Evolutionary conservation across 441 rosid species (phyloP), one percentile per base, ranked within the genome.

Genomic region (Populus tomentosa): DNA sequence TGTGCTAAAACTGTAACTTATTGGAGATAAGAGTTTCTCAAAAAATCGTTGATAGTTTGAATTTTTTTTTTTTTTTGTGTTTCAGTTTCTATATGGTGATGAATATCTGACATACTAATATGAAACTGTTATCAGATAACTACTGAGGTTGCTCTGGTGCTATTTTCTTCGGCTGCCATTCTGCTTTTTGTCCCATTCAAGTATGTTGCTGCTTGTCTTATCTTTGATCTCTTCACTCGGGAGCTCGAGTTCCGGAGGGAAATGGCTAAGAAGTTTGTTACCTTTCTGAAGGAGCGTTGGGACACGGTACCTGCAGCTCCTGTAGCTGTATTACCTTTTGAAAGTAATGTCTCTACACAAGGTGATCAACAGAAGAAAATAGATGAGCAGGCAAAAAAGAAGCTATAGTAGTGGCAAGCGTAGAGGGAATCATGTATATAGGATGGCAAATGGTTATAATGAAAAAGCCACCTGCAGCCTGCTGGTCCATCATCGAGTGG

Each of bases 241-340:
- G 95, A 95, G 88, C 94, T 95, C 1, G 88, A 91, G 77, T 89
- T 92, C 84, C 89, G 98, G 68, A 89, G 82, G 83, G 90, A 89
- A 80, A 94, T 85, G 97, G 99, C 90, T 35, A 85, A 77, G 72
- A 91, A 76, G 84, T 90, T 95, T 79, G 83, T 70, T 56, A 85
- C 83, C 67, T 61, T 90, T 11, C 38, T 95, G 72, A 90, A 83
- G 86, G 98, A 96, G 75, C 95, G 98, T 18, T 95, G 99, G 98
- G 87, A 87, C 63, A 91, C 89, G 35, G 82, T 96, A 77, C 98
- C 97, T 69, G 98, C 98, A 1, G 85, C 97, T 23, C 94, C 94
- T 4, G 98, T 96, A 9, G 78, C 84, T 20, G 99, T 94, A 11
- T 86, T 94, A 78, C 98, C 98, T 4, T 88, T 79, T 74, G 91